Evolutionary conservation across 495 filamentous ascomycete genomes (phyloP), one percentile per base, ranked within the genome.

Genomic region (Diplogelasinospora grovesii): DNA sequence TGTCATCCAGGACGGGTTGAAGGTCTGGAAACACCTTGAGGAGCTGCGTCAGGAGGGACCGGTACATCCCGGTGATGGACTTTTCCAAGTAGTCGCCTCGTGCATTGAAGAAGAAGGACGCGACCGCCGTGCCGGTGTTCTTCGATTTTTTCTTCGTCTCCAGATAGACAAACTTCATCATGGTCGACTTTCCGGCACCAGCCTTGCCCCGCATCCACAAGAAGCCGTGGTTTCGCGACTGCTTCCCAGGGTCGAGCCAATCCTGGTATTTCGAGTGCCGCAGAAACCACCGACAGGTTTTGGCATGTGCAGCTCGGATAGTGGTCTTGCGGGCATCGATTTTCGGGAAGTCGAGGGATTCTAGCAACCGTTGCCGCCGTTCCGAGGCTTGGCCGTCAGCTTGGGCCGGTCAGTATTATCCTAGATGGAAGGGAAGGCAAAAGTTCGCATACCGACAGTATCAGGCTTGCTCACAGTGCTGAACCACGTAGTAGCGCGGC

Each of bases 171-270:
- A 45, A 45, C 36, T 51, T 51, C 43, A 51, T 51, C 21, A 51
- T 19, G 9, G 43, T 51, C 8, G 71, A 75, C 41, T 77, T 77
- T 8, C 73, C 72, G 19, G 63, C 54, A 6, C 69, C 73, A 6
- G 73, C 67, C 33, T 76, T 75, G 6, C 73, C 71, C 41, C 58
- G 68, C 18, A 78, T 65, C 73, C 72, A 76, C 8, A 78, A 39
- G 24, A 78, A 60, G 8, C 71, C 69, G 33, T 66, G 53, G 45
- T 70, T 63, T 19, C 68, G 36, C 3, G 18, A 8, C 13, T 63
- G 34, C 27, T 61, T 52, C 1, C 11, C 24, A 3, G 44, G 27
- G 39, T 72, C 57, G 10, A 74, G 61, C 72, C 70, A 77, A 8
- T 45, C 29, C n/a, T 32, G 10, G 38, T 70, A 74, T 19, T 60